Percentiles rank a stretch among this genome's conserved stretches.
Conservation (phyloP, 1,284 basidiomycete genomes). For the Cutaneotrichosporon mucoides region DNA sequence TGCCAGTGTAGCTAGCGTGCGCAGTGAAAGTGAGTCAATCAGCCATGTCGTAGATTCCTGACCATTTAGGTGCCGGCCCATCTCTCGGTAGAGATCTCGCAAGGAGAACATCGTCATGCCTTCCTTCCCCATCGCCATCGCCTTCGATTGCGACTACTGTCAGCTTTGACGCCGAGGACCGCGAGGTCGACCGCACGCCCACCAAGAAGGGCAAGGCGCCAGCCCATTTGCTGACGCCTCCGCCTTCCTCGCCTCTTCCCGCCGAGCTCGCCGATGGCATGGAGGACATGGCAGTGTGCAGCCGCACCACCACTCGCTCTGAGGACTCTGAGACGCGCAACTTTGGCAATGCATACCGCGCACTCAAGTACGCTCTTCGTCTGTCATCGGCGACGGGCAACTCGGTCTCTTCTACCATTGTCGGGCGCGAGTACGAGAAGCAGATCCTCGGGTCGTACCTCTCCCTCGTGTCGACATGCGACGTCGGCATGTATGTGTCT, state of each 20-base stretch:
- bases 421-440: conserved; percentile 46
- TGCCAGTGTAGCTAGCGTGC: conserved; percentile 36
- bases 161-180: conserved; percentile 13
- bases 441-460: conserved; percentile 35
- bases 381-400: conserved; percentile 26
- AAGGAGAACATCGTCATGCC: conserved; percentile 20
- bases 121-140: conserved; percentile 36
- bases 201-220: conserved; percentile 22
- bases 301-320: background rate
- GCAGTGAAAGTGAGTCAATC: conserved; percentile 29
- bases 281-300: conserved; percentile 9
- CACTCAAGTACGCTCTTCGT: conserved; percentile 41
- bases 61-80: background rate
- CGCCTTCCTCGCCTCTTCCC: conserved; percentile 28
- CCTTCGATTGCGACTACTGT: conserved; percentile 32
- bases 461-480: conserved; percentile 19
- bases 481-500: conserved; percentile 47
- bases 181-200: conserved; percentile 30
- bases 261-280: conserved; percentile 3
- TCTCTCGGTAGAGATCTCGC: background rate
- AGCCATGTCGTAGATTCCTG: too few relatives aligned
- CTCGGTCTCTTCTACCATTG: conserved; percentile 25
- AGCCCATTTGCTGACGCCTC: conserved; percentile 32
- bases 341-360: conserved; percentile 39
- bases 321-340: conserved; percentile 2